Evolutionary conservation across 202 grass and related monocot genomes (phyloP).

Genomic region (Setaria viridis): DNA sequence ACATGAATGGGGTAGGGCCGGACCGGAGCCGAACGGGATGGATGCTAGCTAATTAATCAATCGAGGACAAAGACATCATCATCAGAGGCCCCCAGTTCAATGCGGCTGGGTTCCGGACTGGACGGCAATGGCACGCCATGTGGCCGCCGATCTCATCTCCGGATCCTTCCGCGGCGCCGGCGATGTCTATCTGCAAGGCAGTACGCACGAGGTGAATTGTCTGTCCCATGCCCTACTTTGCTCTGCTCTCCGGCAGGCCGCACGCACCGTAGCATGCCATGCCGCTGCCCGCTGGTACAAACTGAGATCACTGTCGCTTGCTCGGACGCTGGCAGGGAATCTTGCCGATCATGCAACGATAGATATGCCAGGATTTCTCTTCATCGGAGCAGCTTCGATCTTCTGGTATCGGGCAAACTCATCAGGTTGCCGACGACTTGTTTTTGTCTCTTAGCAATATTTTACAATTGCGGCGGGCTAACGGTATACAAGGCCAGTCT

Average conservation of each 20-base stretch:
- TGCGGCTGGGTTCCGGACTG: neutral
- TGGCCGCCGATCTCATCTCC: neutral
- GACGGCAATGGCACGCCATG: neutral
- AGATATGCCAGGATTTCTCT: neutral
- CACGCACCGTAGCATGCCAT: neutral
- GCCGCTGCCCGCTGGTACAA: neutral
- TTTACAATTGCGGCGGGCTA: constrained; percentile 27
- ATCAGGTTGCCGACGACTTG: constrained; percentile 14
- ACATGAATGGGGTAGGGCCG: constrained; percentile 1
- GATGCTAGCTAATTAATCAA: neutral
- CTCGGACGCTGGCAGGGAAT: neutral
- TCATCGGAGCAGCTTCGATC: neutral
- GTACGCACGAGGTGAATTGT: neutral
- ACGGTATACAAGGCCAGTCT: too few species aligned
- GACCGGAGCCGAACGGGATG: neutral
- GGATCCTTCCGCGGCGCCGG: neutral
- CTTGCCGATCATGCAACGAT: neutral
- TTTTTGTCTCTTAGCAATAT: neutral
- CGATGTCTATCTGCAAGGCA: constrained; percentile 3
- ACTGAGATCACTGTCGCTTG: too few species aligned
- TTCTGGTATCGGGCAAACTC: neutral
- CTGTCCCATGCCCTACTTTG: neutral
- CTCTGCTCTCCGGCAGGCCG: neutral
- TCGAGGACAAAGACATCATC: neutral
- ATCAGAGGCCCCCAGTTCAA: neutral